Conservation (phyloP, 805 yeast species). For the Candida mattraensis region DNA sequence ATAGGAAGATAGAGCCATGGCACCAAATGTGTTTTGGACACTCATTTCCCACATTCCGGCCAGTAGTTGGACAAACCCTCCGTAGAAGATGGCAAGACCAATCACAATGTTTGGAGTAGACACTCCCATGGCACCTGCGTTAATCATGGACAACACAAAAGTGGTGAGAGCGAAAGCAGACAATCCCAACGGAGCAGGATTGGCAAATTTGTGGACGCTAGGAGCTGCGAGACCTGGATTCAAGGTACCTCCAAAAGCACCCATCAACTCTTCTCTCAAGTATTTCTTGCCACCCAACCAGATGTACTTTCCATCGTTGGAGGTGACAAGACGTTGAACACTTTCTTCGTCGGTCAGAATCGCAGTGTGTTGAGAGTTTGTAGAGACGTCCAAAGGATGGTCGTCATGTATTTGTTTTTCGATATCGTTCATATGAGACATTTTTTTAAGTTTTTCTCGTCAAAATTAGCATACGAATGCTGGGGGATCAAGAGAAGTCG, state of each 20-base stretch:
- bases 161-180: slow-evolving; percentile 70
- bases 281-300: slow-evolving; percentile 73
- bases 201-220: slow-evolving; percentile 61
- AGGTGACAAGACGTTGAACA: slow-evolving; percentile 38
- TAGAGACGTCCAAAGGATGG: slow-evolving; percentile 12
- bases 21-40: slow-evolving; percentile 76
- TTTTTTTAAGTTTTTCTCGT: no score
- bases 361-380: slow-evolving; percentile 25
- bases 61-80: slow-evolving; percentile 67
- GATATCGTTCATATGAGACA: no score
- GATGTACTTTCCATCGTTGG: slow-evolving; percentile 63
- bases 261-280: slow-evolving; percentile 54
- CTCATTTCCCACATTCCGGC: slow-evolving; percentile 79
- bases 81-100: slow-evolving; percentile 68
- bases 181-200: slow-evolving; percentile 76
- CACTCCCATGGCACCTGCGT: slow-evolving; percentile 69
- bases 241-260: slow-evolving; percentile 82
- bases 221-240: slow-evolving; percentile 67
- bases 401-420: slow-evolving; percentile 24
- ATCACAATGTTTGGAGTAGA: slow-evolving; percentile 59
- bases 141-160: slow-evolving; percentile 62
- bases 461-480: no score
- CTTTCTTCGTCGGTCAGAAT: slow-evolving; percentile 16
- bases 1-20: slow-evolving; percentile 55
- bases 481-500: no score